These are phyloP conservation scores for Lactarius hengduanensis DNA, from an alignment of 768 basidiomycete species.

Conservation along the genomic window DNA sequence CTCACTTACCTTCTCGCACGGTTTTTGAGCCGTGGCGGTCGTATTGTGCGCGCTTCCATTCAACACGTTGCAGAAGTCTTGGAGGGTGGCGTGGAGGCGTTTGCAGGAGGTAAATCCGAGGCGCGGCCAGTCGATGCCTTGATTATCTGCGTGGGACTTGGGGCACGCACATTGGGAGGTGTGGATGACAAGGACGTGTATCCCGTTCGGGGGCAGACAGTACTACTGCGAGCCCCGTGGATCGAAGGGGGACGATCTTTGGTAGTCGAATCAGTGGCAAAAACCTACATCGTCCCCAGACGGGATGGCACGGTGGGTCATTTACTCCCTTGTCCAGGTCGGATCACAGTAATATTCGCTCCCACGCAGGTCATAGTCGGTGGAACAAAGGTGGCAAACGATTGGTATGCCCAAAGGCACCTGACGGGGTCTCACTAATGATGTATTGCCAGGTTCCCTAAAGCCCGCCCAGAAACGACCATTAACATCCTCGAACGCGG, in stretches of 20 bases:
- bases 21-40: constrained; percentile 62
- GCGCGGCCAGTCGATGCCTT: constrained; percentile 46
- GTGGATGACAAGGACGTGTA: constrained; percentile 50
- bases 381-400: constrained; percentile 54
- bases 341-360: background rate
- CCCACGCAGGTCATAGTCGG: constrained; percentile 52
- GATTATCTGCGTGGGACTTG: constrained; percentile 69
- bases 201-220: constrained; percentile 48
- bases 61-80: constrained; percentile 70
- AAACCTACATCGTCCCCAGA: constrained; percentile 67
- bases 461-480: constrained; percentile 61
- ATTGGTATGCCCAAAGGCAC: constrained; percentile 48
- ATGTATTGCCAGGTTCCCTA: constrained; percentile 51
- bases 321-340: background rate
- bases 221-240: constrained; percentile 50
- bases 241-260: constrained; percentile 50
- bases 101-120: constrained; percentile 25
- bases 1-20: constrained; percentile 60
- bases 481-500: constrained; percentile 53
- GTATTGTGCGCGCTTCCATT: constrained; percentile 53
- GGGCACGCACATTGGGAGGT: constrained; percentile 50
- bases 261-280: constrained; percentile 39
- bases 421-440: background rate
- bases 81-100: constrained; percentile 48
- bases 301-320: constrained; percentile 49